These are phyloP conservation scores for Ajuga chamaepitys DNA, from an alignment of 257 asterid genomes.

Conservation along the genomic window DNA sequence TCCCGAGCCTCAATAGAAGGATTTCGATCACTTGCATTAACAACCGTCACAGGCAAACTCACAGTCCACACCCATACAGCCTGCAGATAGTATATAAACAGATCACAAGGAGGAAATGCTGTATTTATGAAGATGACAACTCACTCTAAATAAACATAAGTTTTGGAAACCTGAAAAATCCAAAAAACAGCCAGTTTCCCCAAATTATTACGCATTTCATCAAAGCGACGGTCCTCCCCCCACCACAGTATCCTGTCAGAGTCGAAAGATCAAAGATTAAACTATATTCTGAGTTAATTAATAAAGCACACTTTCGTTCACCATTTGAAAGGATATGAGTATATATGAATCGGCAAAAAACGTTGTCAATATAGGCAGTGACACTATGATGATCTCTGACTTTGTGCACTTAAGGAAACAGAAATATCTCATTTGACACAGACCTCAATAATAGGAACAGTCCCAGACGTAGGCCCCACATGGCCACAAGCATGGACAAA, in stretches of 20 bases:
- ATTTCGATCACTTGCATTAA: slow-evolving; percentile 59
- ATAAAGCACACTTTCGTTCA: background rate
- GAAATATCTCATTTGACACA: background rate
- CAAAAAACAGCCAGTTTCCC: slow-evolving; percentile 79
- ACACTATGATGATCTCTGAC: background rate
- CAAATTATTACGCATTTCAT: slow-evolving; percentile 70
- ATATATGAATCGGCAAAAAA: background rate
- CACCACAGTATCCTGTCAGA: slow-evolving; percentile 67
- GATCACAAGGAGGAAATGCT: background rate
- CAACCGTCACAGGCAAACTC: slow-evolving; percentile 88
- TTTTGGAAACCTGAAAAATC: slow-evolving; percentile 62
- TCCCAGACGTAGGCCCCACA: slow-evolving; percentile 94
- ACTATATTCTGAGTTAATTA: slow-evolving; percentile 3
- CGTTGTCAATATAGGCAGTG: background rate
- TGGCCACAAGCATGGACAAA: slow-evolving; percentile 54
- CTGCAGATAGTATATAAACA: slow-evolving; percentile 25
- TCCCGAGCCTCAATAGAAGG: slow-evolving; percentile 67
- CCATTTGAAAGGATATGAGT: background rate
- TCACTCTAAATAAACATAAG: background rate
- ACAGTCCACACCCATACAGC: slow-evolving; percentile 99
- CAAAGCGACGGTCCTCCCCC: slow-evolving; percentile 98
- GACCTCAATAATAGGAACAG: slow-evolving; percentile 81
- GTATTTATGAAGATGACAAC: background rate
- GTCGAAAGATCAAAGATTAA: background rate
- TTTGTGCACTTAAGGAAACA: background rate